Conservation (phyloP, 2,329 filamentous ascomycete species). For the Claviceps sp. region DNA sequence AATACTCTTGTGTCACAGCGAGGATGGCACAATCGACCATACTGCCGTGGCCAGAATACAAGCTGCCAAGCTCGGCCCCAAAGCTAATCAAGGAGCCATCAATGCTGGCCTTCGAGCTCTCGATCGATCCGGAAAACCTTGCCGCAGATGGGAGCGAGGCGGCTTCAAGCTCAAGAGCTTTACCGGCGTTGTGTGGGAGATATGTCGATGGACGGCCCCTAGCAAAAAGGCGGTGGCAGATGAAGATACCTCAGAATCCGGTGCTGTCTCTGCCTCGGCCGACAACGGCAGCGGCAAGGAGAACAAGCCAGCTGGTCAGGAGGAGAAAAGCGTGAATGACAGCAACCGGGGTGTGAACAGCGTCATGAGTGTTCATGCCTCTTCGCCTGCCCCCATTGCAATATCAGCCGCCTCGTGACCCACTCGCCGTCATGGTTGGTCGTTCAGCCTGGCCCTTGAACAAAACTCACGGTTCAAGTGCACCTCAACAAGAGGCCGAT, state of each 20-base stretch:
- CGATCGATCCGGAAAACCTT: constrained; percentile 82
- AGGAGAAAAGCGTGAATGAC: constrained; percentile 33
- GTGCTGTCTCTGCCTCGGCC: constrained; percentile 31
- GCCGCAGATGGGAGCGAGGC: constrained; percentile 79
- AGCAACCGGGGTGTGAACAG: constrained; percentile 35
- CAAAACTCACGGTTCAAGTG: neutral
- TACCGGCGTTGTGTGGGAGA: constrained; percentile 71
- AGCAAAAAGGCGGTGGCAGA: constrained; percentile 37
- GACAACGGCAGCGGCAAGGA: constrained; percentile 46
- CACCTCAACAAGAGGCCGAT: neutral
- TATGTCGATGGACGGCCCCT: constrained; percentile 71
- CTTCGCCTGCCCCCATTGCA: constrained; percentile 37
- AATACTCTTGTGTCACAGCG: constrained; percentile 26
- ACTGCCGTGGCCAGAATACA: constrained; percentile 34
- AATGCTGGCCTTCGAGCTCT: constrained; percentile 91
- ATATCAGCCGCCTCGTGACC: constrained; percentile 29
- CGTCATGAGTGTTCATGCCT: constrained; percentile 35
- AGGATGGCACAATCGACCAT: constrained; percentile 50
- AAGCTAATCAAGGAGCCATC: constrained; percentile 93
- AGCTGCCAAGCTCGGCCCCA: constrained; percentile 72
- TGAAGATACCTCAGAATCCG: constrained; percentile 31
- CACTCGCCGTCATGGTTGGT: neutral
- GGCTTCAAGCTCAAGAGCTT: constrained; percentile 82
- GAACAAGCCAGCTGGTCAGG: constrained; percentile 45
- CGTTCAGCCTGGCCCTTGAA: neutral